These are phyloP conservation scores for Chytriomyces confervae DNA, from an alignment of 192 early-diverging fungal genomes.

Conservation along the genomic window DNA sequence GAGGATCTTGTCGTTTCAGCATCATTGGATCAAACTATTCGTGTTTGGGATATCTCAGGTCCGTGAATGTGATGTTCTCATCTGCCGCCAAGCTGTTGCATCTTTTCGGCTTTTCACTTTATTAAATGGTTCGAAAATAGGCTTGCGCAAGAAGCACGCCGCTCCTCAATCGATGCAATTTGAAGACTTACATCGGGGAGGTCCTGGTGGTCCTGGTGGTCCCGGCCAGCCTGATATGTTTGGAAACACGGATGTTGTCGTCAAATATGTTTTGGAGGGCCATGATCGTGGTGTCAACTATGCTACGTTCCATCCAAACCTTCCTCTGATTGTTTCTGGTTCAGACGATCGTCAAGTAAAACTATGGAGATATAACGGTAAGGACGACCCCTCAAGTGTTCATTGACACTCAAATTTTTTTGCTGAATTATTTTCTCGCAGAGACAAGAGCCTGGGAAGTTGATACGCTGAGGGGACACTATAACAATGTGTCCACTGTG, in stretches of 20 bases:
- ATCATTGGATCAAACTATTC: slow-evolving; percentile 94
- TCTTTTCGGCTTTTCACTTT: neutral
- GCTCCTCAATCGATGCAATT: slow-evolving; percentile 48
- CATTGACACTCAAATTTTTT: neutral
- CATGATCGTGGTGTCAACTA: slow-evolving; percentile 98
- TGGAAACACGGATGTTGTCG: slow-evolving; percentile 93
- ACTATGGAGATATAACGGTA: slow-evolving; percentile 98
- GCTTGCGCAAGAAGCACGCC: slow-evolving; percentile 83
- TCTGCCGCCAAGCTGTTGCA: neutral
- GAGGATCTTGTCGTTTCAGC: slow-evolving; percentile 97
- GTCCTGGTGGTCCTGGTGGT: slow-evolving; percentile 19
- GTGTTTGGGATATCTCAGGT: slow-evolving; percentile 99
- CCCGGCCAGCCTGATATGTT: slow-evolving; percentile 91
- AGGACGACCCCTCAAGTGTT: slow-evolving; percentile 1
- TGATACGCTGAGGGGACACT: slow-evolving; percentile 98
- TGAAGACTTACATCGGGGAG: slow-evolving; percentile 40
- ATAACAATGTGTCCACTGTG: slow-evolving; percentile 93
- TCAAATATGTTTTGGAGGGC: slow-evolving; percentile 98
- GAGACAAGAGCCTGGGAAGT: slow-evolving; percentile 99
- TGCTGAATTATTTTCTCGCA: slow-evolving; percentile 39
- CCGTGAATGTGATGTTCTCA: neutral
- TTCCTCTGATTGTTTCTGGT: slow-evolving; percentile 95
- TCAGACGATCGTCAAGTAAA: slow-evolving; percentile 98
- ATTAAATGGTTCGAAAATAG: slow-evolving; percentile 40
- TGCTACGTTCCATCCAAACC: slow-evolving; percentile 95